A percentile compares a stretch with the other conserved stretches of the same genome.
Conservation (phyloP, 2,329 filamentous ascomycete genomes). For the Graphilbum fragrans region DNA sequence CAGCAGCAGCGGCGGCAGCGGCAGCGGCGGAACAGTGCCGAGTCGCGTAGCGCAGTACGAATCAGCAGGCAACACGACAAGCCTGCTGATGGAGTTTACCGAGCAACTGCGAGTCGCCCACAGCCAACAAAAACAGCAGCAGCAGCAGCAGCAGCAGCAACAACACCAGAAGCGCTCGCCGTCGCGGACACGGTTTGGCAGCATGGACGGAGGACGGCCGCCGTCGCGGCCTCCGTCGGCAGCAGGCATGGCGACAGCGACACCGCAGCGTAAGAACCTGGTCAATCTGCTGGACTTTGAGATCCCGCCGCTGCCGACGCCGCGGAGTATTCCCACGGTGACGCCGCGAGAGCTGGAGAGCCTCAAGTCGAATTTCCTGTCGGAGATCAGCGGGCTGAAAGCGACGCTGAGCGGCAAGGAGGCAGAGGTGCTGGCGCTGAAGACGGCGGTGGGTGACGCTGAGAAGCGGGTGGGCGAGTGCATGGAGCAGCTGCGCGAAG, state of each 20-base stretch:
- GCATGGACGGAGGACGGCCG: too few relatives aligned
- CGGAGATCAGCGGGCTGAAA: constrained; percentile 88
- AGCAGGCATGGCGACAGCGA: constrained; percentile 13
- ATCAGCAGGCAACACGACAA: constrained; percentile 52
- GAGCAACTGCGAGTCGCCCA: constrained; percentile 49
- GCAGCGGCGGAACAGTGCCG: constrained; percentile 37
- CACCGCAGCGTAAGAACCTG: constrained; percentile 39
- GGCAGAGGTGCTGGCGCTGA: constrained; percentile 78
- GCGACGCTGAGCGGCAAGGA: constrained; percentile 88
- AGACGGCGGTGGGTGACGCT: constrained; percentile 77
- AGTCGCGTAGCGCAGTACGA: constrained; percentile 32
- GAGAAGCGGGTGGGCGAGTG: constrained; percentile 85
- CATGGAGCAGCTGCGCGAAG: constrained; percentile 71
- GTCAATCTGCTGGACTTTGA: constrained; percentile 78
- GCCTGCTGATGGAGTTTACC: constrained; percentile 77
- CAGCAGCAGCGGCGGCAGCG: constrained; percentile 29
- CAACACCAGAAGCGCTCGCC: background rate
- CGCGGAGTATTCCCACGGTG: constrained; percentile 79
- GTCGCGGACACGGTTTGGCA: too few relatives aligned
- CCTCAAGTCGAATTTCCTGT: constrained; percentile 80
- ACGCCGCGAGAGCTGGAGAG: constrained; percentile 88
- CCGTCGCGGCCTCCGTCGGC: constrained; percentile 2
- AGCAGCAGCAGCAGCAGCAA: constrained; percentile 14
- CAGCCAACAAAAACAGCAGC: constrained; percentile 24
- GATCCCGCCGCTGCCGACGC: constrained; percentile 85